Evolutionary conservation across 331 rosid species (phyloP).

Genomic region (Stylosanthes scabra): DNA sequence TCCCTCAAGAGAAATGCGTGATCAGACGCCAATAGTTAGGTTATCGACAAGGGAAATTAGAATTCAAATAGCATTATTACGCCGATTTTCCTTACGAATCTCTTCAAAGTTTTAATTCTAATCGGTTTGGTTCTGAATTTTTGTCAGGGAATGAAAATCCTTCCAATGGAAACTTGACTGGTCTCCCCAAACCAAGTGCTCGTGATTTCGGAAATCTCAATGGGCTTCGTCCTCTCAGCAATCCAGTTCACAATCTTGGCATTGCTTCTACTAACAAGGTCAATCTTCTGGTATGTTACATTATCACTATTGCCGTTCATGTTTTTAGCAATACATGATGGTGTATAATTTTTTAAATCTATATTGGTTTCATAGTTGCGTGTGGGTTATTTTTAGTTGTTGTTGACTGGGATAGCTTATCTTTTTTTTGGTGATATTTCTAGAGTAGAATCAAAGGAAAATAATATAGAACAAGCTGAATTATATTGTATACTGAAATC

Average conservation of each 20-base stretch:
- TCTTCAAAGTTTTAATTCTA: not conserved
- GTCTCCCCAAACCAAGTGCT: constrained; percentile 53
- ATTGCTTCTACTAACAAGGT: constrained; percentile 62
- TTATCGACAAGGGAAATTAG: too few relatives aligned
- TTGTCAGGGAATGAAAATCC: constrained; percentile 73
- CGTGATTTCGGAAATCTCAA: constrained; percentile 69
- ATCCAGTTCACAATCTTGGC: constrained; percentile 73
- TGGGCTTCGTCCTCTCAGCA: constrained; percentile 65
- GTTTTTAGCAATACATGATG: not conserved
- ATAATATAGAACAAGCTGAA: too few relatives aligned
- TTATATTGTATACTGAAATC: too few relatives aligned
- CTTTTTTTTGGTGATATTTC: too few relatives aligned
- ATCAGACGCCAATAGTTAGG: not conserved
- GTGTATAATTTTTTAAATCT: not conserved
- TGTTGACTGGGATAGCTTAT: too few relatives aligned
- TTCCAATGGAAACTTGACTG: constrained; percentile 57
- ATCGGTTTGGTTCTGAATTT: not conserved
- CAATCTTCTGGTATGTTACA: constrained; percentile 64
- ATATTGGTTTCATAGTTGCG: too few relatives aligned
- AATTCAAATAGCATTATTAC: too few relatives aligned
- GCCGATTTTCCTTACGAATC: not conserved
- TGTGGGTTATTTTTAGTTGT: too few relatives aligned
- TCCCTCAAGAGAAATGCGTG: not conserved
- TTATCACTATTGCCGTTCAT: not conserved
- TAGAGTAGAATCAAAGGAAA: too few relatives aligned